A percentile compares a stretch with the other conserved stretches of the same genome.
These are phyloP conservation scores for Lasiodiplodia gonubiensis DNA, from an alignment of 2,329 filamentous ascomycete species.

Conservation along the genomic window DNA sequence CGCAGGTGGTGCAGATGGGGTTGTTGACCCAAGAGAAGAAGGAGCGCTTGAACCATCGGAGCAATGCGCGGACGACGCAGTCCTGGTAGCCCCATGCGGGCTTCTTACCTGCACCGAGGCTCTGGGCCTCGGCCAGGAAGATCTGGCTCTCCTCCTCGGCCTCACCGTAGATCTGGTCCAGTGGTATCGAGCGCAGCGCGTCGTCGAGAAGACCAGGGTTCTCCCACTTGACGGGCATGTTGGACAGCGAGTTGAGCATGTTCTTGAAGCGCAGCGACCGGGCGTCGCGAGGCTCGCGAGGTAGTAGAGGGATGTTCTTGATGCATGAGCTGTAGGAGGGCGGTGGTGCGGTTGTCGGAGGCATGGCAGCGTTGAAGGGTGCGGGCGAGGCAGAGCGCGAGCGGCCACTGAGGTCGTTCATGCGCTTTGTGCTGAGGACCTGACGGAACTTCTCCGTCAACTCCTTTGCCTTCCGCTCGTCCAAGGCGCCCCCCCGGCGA, in stretches of 20 bases:
- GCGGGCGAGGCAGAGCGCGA: conserved; percentile 65
- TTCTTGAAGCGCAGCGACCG: conserved; percentile 63
- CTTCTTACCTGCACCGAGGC: conserved; percentile 78
- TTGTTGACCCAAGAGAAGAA: conserved; percentile 99
- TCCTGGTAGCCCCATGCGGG: conserved; percentile 97
- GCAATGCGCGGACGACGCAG: conserved; percentile 85
- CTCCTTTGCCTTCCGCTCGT: conserved; percentile 76
- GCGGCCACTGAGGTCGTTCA: conserved; percentile 77
- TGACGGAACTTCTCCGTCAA: conserved; percentile 86
- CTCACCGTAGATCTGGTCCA: conserved; percentile 90
- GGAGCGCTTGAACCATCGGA: conserved; percentile 94
- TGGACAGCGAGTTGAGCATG: conserved; percentile 81
- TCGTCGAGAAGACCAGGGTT: conserved; percentile 95
- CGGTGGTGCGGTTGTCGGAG: conserved; percentile 46
- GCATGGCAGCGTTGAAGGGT: conserved; percentile 39
- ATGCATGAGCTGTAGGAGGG: conserved; percentile 65
- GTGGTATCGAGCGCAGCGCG: conserved; percentile 81
- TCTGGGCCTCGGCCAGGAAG: conserved; percentile 83
- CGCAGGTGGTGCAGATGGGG: conserved; percentile 80
- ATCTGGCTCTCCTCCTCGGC: conserved; percentile 94
- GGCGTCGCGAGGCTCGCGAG: conserved; percentile 69
- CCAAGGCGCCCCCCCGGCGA: conserved; percentile 34
- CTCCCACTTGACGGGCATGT: conserved; percentile 92
- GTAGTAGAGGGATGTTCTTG: conserved; percentile 70
- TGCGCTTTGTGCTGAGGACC: conserved; percentile 81